phyloP scores from a whole-genome alignment of 1,139 yeast species.

The Candida anutae region DNA sequence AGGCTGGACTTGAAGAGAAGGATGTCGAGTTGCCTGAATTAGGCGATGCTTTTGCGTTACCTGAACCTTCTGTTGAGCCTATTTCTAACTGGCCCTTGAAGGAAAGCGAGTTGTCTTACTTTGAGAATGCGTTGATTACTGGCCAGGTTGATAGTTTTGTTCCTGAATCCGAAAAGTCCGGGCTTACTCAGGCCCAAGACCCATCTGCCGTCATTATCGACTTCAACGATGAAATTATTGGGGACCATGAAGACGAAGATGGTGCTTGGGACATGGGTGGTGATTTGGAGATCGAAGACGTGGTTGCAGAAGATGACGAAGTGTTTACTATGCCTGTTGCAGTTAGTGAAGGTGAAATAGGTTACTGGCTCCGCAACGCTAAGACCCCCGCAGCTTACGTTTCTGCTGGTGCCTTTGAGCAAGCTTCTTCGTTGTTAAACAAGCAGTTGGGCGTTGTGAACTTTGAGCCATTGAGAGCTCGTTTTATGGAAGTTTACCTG shows the following conservation, averaged over 20 bases:
- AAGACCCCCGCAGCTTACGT: conserved; percentile 87
- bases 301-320: conserved; percentile 16
- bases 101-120: conserved; percentile 65
- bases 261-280: conserved; percentile 55
- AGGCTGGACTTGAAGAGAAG: conserved; percentile 58
- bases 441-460: conserved; percentile 82
- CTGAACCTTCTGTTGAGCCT: conserved; percentile 40
- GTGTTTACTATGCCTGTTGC: conserved; percentile 17
- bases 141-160: conserved; percentile 68
- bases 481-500: conserved; percentile 79
- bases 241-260: conserved; percentile 48
- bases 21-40: conserved; percentile 62
- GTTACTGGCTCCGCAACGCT: conserved; percentile 82
- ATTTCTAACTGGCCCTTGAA: conserved; percentile 75
- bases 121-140: conserved; percentile 68
- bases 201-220: conserved; percentile 14
- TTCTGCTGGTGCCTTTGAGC: conserved; percentile 95
- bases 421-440: conserved; percentile 86
- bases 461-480: conserved; percentile 77
- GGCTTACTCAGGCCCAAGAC: conserved; percentile 12
- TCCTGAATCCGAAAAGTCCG: conserved; percentile 35
- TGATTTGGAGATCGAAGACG: conserved; percentile 39
- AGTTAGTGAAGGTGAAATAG: conserved; percentile 50
- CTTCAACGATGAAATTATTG: conserved; percentile 24
- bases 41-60: conserved; percentile 34